These are phyloP conservation scores for Saxispiralis lemnorum DNA, from an alignment of 495 filamentous ascomycete genomes.

Conservation along the genomic window DNA sequence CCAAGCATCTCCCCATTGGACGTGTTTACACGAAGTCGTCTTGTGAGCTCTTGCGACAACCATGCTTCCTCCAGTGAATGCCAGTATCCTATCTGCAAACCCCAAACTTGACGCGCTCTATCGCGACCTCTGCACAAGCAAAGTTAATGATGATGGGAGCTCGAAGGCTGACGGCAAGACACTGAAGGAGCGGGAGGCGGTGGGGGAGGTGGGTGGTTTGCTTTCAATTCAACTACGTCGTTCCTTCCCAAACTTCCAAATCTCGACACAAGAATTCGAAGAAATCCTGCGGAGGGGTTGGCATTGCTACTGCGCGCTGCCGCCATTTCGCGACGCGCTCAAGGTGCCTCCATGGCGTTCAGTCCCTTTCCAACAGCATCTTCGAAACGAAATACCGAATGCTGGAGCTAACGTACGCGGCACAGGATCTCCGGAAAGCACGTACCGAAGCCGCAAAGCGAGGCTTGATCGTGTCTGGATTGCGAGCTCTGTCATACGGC, in stretches of 20 bases:
- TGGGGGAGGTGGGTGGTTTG: conserved; percentile 13
- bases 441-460: conserved; percentile 3
- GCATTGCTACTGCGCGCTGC: too few species aligned
- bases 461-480: neutral
- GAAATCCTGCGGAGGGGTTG: too few species aligned
- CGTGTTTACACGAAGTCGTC: too few species aligned
- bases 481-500: conserved; percentile 1
- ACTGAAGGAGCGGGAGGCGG: conserved; percentile 17
- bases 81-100: conserved; percentile 18
- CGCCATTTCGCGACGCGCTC: too few species aligned
- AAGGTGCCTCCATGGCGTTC: too few species aligned
- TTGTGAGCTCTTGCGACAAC: neutral
- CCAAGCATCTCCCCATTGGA: too few species aligned
- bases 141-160: conserved; percentile 24
- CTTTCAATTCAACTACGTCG: too few species aligned
- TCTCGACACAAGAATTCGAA: too few species aligned
- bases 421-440: conserved; percentile 6
- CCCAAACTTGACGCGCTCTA: conserved; percentile 25
- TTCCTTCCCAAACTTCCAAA: too few species aligned
- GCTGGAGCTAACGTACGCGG: too few species aligned
- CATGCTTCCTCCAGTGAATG: conserved; percentile 25
- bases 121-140: conserved; percentile 18
- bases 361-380: too few species aligned
- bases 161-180: conserved; percentile 20
- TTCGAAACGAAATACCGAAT: too few species aligned